Base-by-base conservation (phyloP, 345 rosid species). In the Cardiospermum halicacabum region DNA sequence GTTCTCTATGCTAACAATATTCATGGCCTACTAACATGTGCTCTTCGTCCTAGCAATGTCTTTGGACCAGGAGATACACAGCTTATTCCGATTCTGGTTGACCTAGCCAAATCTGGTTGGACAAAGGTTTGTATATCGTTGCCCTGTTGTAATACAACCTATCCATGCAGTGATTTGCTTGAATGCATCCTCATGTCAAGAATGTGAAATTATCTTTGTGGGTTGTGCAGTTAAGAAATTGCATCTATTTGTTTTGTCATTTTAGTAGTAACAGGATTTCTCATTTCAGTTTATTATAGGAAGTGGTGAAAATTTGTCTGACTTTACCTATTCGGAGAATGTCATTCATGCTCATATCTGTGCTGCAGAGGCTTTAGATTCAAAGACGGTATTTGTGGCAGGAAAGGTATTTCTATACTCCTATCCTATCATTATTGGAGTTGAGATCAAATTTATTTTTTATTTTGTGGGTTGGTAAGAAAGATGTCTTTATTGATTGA, bases 241-340 rank as follows among this genome's bases (percentile, higher is more conserved):
- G 45, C 2, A 24, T 27, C 7, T 18, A 39, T 25, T 53, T 37
- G 1, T 49, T 3, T 16, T 30, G 15, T 60, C 18, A 56, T 69
- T 39, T 65, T 67, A 39, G 53, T 26, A 74, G 75, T 82, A 73
- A 84, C 75, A 7, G 26, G 54, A 49, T 74, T 74, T 75, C 71
- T 75, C 77, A 70, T 84, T 80, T 78, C 98, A 93, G 98, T 85
- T 88, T 78, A 86, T 83, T 76, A 45, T 83, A 69, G 97, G 96
- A 73, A 80, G 70, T 53, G 94, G 92, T 77, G 97, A 81, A 75
- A 93, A 86, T 76, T 67, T 82, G 85, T 85, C 89, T 0, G 97
- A 93, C 81, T 93, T 93, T 70, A 93, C 90, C 62, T 93, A 81
- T 80, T 78, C 63, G 64, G 98, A 93, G 81, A 93, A 93, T 75